phyloP scores from a whole-genome alignment of 2,329 filamentous ascomycete genomes.

The Fusarium sp. region DNA sequence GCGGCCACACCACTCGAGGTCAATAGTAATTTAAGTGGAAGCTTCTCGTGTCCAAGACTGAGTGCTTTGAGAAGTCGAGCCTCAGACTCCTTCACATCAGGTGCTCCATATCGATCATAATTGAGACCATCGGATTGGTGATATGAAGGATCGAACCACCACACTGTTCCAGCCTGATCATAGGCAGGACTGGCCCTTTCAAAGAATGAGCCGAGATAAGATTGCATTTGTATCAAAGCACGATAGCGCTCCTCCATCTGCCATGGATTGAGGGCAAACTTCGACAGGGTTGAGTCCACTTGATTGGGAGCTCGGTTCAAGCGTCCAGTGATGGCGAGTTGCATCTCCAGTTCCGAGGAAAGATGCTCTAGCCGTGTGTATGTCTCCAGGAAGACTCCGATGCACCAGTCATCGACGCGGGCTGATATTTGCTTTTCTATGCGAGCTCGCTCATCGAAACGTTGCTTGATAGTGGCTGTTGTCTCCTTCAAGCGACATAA shows the following conservation, averaged over 20 bases:
- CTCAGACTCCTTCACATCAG: conserved; percentile 14
- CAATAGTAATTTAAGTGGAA: conserved; percentile 20
- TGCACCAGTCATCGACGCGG: conserved; percentile 24
- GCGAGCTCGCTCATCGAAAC: conserved; percentile 25
- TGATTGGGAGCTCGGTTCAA: conserved; percentile 5
- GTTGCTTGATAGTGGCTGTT: conserved; percentile 20
- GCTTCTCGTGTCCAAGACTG: conserved; percentile 11
- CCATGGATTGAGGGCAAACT: conserved; percentile 18
- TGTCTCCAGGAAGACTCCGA: conserved; percentile 16
- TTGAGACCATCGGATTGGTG: conserved; percentile 26
- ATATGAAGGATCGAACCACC: conserved; percentile 30
- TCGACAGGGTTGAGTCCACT: conserved; percentile 8
- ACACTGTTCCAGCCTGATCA: conserved; percentile 26
- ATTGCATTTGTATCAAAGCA: conserved; percentile 25
- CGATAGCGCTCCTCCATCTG: conserved; percentile 31
- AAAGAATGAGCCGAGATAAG: conserved; percentile 23
- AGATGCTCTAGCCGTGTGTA: conserved; percentile 16
- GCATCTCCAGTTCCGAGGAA: conserved; percentile 26
- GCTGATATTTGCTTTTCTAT: conserved; percentile 26
- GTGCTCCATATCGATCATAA: conserved; percentile 27
- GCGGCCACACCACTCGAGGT: conserved; percentile 22
- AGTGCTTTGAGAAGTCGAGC: conserved; percentile 14
- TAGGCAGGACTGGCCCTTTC: conserved; percentile 27
- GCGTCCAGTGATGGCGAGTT: conserved; percentile 20
- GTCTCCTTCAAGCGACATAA: conserved; percentile 11